Evolutionary conservation across 2,329 filamentous ascomycete species (phyloP), one percentile per base, ranked within the genome.

Genomic region (Dactylonectria macrodidyma): DNA sequence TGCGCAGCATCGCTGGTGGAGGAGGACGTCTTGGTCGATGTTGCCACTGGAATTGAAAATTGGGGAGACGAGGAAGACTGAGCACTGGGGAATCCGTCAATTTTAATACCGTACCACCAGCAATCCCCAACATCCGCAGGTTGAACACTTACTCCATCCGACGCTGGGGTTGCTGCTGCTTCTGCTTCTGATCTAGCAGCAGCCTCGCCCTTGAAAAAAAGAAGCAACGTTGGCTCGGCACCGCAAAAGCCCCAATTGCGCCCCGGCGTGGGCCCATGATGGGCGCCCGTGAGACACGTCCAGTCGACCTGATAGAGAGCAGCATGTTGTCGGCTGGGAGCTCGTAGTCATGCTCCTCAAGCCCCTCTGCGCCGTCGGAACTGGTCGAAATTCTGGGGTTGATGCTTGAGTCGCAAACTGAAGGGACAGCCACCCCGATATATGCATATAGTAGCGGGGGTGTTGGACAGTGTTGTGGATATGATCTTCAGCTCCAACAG

Each of bases 191-290:
- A 41, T 60, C 66, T 34, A 71, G 50, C 69, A 67, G 65, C 33
- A 54, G 64, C 60, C 68, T 74, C 59, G 73, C 60, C 50, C 62
- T 75, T 30, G 73, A 73, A 55, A 71, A 75, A 62, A 75, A 75
- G 64, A 51, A 56, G 30, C 51, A 66, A 24, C 33, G 30, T 24
- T 46, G 51, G 38, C 50, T 47, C n/a, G 48, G 50, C n/a, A 33
- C n/a, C n/a, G 30, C 48, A 34, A 60, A 50, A 36, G 38, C 22
- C 34, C 41, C 30, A 26, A 22, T 51, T 41, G 26, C 44, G 12
- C 52, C 51, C 50, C 8, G 19, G 36, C 51, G 24, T 52, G 46
- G 10, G 5, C 57, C 57, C 30, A 57, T 33, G 19, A 50, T 24
- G 22, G 46, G 22, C 34, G 55, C 34, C 33, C 59, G 62, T 36